phyloP scores from a whole-genome alignment of 1,284 basidiomycete species.

The Entoloma clypeatum region DNA sequence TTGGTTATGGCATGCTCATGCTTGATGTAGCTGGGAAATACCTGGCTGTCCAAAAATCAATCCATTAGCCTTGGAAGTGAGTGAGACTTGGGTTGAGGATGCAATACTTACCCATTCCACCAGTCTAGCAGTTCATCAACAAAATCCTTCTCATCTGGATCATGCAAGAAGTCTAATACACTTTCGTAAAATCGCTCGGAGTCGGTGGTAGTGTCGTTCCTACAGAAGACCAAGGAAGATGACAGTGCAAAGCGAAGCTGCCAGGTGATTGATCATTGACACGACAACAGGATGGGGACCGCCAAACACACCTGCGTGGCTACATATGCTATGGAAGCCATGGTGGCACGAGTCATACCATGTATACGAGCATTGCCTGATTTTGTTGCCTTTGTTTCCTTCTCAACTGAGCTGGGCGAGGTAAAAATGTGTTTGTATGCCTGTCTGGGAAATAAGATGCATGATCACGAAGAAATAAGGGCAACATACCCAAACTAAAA shows the following conservation, averaged over 20 bases:
- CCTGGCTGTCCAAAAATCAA: conserved; percentile 1
- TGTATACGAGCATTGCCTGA: too few species aligned
- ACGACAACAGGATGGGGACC: too few species aligned
- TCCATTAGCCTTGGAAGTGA: not conserved
- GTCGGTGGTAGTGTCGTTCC: conserved; percentile 14
- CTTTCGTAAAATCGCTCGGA: conserved; percentile 15
- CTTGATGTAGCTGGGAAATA: conserved; percentile 2
- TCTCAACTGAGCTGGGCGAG: too few species aligned
- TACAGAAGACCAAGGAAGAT: too few species aligned
- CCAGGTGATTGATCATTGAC: not conserved
- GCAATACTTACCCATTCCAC: conserved; percentile 11
- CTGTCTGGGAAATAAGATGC: too few species aligned
- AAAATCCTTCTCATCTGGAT: conserved; percentile 13
- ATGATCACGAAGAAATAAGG: too few species aligned
- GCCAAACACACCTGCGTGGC: too few species aligned
- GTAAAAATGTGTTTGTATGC: too few species aligned
- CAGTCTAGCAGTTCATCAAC: conserved; percentile 13
- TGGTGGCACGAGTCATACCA: too few species aligned
- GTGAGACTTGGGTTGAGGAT: not conserved
- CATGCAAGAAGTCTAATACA: conserved; percentile 13
- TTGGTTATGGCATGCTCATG: not conserved
- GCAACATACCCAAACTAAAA: too few species aligned
- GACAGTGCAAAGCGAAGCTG: conserved; percentile 15
- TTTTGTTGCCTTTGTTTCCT: too few species aligned
- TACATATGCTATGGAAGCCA: too few species aligned